Conservation (phyloP, 2,329 filamentous ascomycete genomes). For the Zymoseptoria ardabiliae region DNA sequence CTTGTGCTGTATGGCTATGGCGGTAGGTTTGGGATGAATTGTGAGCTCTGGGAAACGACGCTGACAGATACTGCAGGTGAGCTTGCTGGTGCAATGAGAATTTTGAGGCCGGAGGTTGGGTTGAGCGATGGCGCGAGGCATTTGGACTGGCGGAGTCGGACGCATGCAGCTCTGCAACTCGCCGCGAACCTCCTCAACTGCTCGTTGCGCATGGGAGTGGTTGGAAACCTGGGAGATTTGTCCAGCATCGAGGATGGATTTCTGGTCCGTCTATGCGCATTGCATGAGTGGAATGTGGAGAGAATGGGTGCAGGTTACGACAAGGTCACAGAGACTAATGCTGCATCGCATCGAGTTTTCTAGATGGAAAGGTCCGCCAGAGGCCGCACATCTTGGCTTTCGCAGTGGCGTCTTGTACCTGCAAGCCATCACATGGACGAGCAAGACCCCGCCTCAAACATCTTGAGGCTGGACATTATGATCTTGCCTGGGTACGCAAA, state of each 20-base stretch:
- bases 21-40: slow-evolving; percentile 51
- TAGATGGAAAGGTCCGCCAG: background rate
- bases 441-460: background rate
- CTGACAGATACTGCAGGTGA: background rate
- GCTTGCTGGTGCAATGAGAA: background rate
- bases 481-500: background rate
- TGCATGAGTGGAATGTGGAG: too few relatives aligned
- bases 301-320: too few relatives aligned
- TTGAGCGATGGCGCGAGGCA: background rate
- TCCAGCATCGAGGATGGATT: too few relatives aligned
- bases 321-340: too few relatives aligned
- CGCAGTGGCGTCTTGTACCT: background rate
- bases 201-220: too few relatives aligned
- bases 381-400: background rate
- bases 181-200: too few relatives aligned
- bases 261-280: too few relatives aligned
- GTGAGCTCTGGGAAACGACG: background rate
- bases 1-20: slow-evolving; percentile 89
- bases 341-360: too few relatives aligned
- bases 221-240: too few relatives aligned
- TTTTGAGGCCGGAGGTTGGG: background rate
- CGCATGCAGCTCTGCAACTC: background rate
- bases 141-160: background rate
- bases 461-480: background rate
- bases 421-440: background rate